These are phyloP conservation scores for Erysimum pusillum DNA, from an alignment of 441 rosid genomes.

Conservation along the genomic window DNA sequence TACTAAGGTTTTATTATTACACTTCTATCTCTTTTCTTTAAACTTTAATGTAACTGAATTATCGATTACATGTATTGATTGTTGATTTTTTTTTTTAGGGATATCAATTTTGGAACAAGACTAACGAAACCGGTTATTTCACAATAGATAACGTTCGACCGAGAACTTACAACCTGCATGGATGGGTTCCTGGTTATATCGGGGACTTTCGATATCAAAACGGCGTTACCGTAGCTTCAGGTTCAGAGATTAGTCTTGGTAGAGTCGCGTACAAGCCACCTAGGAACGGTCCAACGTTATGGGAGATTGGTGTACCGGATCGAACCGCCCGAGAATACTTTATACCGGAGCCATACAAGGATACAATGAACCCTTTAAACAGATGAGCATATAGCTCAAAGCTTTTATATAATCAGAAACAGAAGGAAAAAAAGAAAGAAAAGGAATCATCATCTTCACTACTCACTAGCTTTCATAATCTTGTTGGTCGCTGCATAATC, in stretches of 20 bases:
- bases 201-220: constrained; percentile 51
- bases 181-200: constrained; percentile 67
- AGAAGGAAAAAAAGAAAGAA: background rate
- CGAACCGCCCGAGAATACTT: constrained; percentile 67
- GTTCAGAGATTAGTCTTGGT: constrained; percentile 45
- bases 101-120: constrained; percentile 64
- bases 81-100: constrained; percentile 39
- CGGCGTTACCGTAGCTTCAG: constrained; percentile 20
- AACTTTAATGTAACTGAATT: background rate
- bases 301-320: constrained; percentile 82
- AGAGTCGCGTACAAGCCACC: constrained; percentile 59
- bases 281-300: constrained; percentile 71
- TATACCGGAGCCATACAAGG: constrained; percentile 63
- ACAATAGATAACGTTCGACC: constrained; percentile 54
- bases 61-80: background rate
- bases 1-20: constrained; percentile 54
- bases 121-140: constrained; percentile 62
- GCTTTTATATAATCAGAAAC: background rate
- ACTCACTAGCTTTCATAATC: background rate
- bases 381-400: background rate
- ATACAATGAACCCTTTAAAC: constrained; percentile 40
- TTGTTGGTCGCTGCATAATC: constrained; percentile 36
- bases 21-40: background rate
- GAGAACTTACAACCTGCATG: constrained; percentile 59
- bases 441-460: constrained; percentile 16